These are phyloP conservation scores for Acacia melanoxylon DNA, from an alignment of 306 rosid genomes.

Conservation along the genomic window DNA sequence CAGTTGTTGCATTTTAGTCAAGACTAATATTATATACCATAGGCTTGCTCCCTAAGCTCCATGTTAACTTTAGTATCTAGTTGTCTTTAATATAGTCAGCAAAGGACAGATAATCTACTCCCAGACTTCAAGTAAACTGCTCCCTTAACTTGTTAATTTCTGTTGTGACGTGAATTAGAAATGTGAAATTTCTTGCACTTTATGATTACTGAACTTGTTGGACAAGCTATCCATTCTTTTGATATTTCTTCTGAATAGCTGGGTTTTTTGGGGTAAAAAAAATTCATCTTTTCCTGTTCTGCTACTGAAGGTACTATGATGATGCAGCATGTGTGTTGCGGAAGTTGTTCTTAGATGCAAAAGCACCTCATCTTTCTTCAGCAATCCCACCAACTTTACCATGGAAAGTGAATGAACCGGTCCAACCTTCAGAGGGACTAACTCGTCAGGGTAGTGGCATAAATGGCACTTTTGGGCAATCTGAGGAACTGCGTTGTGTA, in stretches of 20 bases:
- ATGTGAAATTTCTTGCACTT: neutral
- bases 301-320: constrained; percentile 77
- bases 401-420: constrained; percentile 87
- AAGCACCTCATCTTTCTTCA: constrained; percentile 97
- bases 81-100: neutral
- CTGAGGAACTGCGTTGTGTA: constrained; percentile 95
- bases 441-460: constrained; percentile 99
- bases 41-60: neutral
- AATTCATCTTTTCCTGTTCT: constrained; percentile 7
- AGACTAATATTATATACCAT: neutral
- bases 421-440: constrained; percentile 80
- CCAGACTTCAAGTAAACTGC: neutral
- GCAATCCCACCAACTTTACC: constrained; percentile 90
- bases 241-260: neutral
- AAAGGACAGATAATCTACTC: neutral
- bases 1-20: neutral
- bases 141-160: neutral
- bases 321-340: constrained; percentile 94
- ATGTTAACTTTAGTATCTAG: neutral
- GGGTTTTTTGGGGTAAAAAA: constrained; percentile 5
- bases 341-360: constrained; percentile 90
- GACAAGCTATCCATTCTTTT: neutral
- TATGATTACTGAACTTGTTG: neutral
- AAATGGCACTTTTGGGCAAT: constrained; percentile 85
- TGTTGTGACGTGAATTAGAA: neutral